Evolutionary conservation across 108 stramenopile species (phyloP), one percentile per base, ranked within the genome.

Genomic region (Fragilariopsis cylindrus): DNA sequence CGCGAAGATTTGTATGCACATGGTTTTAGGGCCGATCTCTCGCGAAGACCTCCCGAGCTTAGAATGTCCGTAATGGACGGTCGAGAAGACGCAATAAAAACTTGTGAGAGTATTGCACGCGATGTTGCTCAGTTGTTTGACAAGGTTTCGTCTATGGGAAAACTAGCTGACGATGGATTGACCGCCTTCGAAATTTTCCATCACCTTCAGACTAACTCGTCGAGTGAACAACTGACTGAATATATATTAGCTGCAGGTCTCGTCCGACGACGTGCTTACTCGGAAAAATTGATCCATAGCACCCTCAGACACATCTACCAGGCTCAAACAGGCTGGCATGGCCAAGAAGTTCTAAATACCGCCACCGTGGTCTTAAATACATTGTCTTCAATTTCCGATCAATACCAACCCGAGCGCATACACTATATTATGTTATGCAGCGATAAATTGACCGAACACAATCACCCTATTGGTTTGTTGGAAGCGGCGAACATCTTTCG

Each of bases 11-110:
- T 96, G 62, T 82, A 90, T 53, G 48, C 73, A 21, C 88, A 90
- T 82, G 96, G 96, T 15, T 96, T 87, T 67, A 80, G 96, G 62
- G 88, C 91, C 6, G 87, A 96, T 82, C 78, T 96, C 13, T 82
- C 88, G 16, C 75, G 90, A 12, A 79, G 91, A 18, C 63, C 79
- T 8, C 62, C 71, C 12, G 71, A 83, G 47, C 47, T 48, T 12
- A 41, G 65, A 48, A 18, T 73, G 5, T 56, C 60, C 43, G 39
- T 16, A 5, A 68, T 74, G 40, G 83, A 85, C 42, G 78, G 69
- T 30, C 80, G 68, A 39, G 75, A 80, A 63, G 73, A 57, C 3
- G 41, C 52, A 3, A 53, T 77, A 5, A 80, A 66, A 58, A 81
- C 70, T 3, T 49, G 67, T 50, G 96, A 93, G 60, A 90, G 86